Evolutionary conservation across 805 yeast species (phyloP), one percentile per base, ranked within the genome.

Genomic region (Pichia cephalocereana): DNA sequence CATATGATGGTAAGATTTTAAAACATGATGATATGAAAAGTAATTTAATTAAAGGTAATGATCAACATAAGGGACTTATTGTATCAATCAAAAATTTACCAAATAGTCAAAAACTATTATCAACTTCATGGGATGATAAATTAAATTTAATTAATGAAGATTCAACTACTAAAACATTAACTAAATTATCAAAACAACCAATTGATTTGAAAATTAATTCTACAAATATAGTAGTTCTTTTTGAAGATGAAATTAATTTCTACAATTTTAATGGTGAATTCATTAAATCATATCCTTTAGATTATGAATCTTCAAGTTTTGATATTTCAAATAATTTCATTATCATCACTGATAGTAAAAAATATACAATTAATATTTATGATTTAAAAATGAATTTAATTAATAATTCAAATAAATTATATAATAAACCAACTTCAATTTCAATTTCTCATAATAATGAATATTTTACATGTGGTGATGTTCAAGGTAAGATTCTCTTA

Each of bases 61-160:
- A 19, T 19, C 23, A 43, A 11, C 97, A 90, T 64, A 60, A 75
- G 0, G 88, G 89, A 54, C 75, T 83, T 52, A 75, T 91, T 41
- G 79, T 77, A 34, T 80, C 82, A 3, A 74, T 76, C 17, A 52
- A 64, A 17, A 46, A 55, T 27, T 17, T 38, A 12, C 58, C 55
- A 26, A 54, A 53, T 6, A 58, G 23, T 19, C 23, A 60, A 12
- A 63, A 61, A 0, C 58, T 63, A 0, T 46, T 66, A 8, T 57
- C 61, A 15, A 70, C 79, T 19, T 95, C 90, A 4, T 93, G 98
- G 98, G 99, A 91, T 65, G 96, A 87, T 60, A 77, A 77, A 14
- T 57, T 89, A 42, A 77, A 75, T 58, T 56, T 65, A 14, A 52
- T 71, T 28, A 59, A 56, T 28, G 63, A 64, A 12, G 46, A 52